Evolutionary conservation across 495 filamentous ascomycete genomes (phyloP).

Genomic region (Aspergillus haitiensis): DNA sequence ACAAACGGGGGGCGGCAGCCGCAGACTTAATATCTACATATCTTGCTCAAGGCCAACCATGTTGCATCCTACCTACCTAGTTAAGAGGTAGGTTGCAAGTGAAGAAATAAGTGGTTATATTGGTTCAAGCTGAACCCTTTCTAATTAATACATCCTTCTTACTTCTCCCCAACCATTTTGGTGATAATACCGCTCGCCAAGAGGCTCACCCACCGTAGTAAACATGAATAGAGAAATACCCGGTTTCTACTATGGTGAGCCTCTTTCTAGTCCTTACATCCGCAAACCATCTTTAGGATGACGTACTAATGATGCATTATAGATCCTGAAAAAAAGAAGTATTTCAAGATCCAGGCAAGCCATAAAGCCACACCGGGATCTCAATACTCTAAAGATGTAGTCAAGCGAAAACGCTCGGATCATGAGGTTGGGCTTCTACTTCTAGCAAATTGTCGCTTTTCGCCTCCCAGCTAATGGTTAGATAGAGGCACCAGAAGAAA

Average conservation of each 20-base stretch:
- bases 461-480: not conserved
- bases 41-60: not conserved
- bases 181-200: no score
- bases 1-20: not conserved
- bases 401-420: conserved; percentile 43
- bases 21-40: not conserved
- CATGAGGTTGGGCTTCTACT: conserved; percentile 32
- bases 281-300: not conserved
- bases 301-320: conserved; percentile 6
- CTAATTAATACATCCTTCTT: not conserved
- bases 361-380: conserved; percentile 46
- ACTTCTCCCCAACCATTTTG: not conserved
- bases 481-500: conserved; percentile 34
- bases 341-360: conserved; percentile 55
- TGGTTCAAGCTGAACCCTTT: not conserved
- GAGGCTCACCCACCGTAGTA: conserved; percentile 38
- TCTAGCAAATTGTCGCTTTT: conserved; percentile 8
- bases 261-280: not conserved
- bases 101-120: not conserved
- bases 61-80: not conserved
- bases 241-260: conserved; percentile 32
- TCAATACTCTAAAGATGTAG: conserved; percentile 48
- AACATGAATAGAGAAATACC: conserved; percentile 33
- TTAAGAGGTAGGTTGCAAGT: not conserved
- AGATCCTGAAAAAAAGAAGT: conserved; percentile 59